Evolutionary conservation across 2,329 filamentous ascomycete genomes (phyloP).

Genomic region (Stachybotrys echinatus): DNA sequence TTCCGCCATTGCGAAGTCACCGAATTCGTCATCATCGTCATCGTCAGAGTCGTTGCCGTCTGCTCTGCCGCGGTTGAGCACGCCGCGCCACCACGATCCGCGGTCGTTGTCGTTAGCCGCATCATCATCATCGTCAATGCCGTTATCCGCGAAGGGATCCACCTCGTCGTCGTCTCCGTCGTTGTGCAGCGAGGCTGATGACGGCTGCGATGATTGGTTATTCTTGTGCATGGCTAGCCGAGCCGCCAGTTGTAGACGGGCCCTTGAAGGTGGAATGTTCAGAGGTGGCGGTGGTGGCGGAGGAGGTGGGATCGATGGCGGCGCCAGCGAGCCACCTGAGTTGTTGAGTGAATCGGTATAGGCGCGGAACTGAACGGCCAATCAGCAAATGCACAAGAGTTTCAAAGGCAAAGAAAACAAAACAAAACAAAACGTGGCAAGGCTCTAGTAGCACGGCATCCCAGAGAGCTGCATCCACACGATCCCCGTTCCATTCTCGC

Average conservation of each 20-base stretch:
- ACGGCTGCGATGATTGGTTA: constrained; percentile 44
- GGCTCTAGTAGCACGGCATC: constrained; percentile 2
- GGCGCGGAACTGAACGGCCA: constrained; percentile 46
- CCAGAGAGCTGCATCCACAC: background rate
- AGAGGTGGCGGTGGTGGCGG: constrained; percentile 70
- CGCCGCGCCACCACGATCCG: constrained; percentile 45
- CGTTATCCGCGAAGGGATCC: constrained; percentile 42
- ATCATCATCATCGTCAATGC: constrained; percentile 49
- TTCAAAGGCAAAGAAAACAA: constrained; percentile 13
- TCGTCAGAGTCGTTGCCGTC: constrained; percentile 45
- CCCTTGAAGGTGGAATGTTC: constrained; percentile 81
- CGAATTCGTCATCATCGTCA: constrained; percentile 61
- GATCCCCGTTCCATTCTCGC: constrained; percentile 19
- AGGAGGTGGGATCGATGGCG: constrained; percentile 54
- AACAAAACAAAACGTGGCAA: constrained; percentile 9
- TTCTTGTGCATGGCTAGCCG: constrained; percentile 73
- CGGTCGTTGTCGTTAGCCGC: constrained; percentile 33
- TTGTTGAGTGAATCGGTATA: constrained; percentile 52
- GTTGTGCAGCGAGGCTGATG: constrained; percentile 30
- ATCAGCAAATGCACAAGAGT: constrained; percentile 12
- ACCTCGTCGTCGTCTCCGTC: constrained; percentile 34
- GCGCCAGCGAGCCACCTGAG: constrained; percentile 41
- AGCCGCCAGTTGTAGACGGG: constrained; percentile 84
- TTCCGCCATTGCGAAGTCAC: constrained; percentile 64
- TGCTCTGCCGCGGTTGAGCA: constrained; percentile 32